Evolutionary conservation across 495 filamentous ascomycete genomes (phyloP).

Genomic region (Neurospora sp.): DNA sequence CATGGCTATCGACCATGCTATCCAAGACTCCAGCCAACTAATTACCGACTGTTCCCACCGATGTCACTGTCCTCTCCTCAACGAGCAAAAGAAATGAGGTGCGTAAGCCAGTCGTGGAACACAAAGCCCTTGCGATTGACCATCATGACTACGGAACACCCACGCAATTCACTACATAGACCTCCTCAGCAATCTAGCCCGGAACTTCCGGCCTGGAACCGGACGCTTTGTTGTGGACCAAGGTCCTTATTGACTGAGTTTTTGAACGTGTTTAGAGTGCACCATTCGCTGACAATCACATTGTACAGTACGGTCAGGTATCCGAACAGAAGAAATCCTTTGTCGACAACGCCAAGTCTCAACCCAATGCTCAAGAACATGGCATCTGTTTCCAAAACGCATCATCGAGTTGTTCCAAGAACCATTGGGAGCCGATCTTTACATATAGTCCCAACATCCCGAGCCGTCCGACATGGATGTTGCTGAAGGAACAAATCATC

Average conservation of each 20-base stretch:
- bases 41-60: not conserved
- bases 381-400: not conserved
- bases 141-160: not conserved
- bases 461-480: not conserved
- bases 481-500: not conserved
- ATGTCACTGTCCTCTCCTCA: not conserved
- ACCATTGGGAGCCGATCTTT: not conserved
- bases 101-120: not conserved
- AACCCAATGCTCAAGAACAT: not conserved
- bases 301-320: not conserved
- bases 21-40: not conserved
- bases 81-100: not conserved
- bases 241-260: not conserved
- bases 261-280: not conserved
- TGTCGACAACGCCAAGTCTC: not conserved
- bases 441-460: not conserved
- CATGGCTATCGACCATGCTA: not conserved
- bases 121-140: not conserved
- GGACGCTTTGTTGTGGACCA: not conserved
- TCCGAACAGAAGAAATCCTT: not conserved
- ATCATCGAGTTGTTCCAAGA: not conserved
- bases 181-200: not conserved
- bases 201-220: not conserved
- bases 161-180: not conserved
- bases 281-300: not conserved